Base-by-base conservation (phyloP, 2,329 filamentous ascomycete species). In the Magnaporthiopsis incrustans region DNA sequence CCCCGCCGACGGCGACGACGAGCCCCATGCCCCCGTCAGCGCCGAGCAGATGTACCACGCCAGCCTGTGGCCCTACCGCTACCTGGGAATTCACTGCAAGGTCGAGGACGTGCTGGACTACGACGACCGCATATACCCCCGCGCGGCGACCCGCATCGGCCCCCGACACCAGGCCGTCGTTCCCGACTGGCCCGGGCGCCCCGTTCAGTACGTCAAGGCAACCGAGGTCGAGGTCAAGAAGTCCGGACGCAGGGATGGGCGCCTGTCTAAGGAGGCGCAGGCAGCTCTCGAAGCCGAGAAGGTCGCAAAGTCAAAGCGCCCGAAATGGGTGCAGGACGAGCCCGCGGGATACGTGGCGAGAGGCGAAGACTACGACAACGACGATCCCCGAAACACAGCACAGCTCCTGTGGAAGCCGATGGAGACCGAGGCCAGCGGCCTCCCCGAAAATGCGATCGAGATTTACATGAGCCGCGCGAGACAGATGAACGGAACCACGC, bases 71-170 rank as follows among this genome's bases (percentile, higher is more conserved):
- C 93, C 92, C 2, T 98, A 95, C 79, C 87, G 95, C 66, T 99
- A 99, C 75, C 79, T 99, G 8, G 95, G 95, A 53, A 92, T 97
- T 69, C 95, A 99, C 77, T 97, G 93, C 77, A 90, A 92, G 69
- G 90, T 95, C 1, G 93, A 98, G 75, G 95, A 99, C 77, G 95
- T 92, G 0, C 81, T 99, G 35, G 95, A 99, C 74, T 96, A 97
- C 73, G 95, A 99, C 72, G 95, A 99, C 75, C 89, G 95, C 68
- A 98, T 99, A 68, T 98, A 98, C 73, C 95, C 95, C 11, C 89
- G 95, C 68, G 94, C 95, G 22, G 96, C 93, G 73, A 98, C 95
- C 64, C 89, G 95, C 53, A 81, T 98, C 53, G 95, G 95, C 10
- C 91, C 92, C 12, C 87, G 92, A 64, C 92, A 98, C 75, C 95